These are phyloP conservation scores for Boechera retrofracta DNA, from an alignment of 345 rosid species.

Conservation along the genomic window DNA sequence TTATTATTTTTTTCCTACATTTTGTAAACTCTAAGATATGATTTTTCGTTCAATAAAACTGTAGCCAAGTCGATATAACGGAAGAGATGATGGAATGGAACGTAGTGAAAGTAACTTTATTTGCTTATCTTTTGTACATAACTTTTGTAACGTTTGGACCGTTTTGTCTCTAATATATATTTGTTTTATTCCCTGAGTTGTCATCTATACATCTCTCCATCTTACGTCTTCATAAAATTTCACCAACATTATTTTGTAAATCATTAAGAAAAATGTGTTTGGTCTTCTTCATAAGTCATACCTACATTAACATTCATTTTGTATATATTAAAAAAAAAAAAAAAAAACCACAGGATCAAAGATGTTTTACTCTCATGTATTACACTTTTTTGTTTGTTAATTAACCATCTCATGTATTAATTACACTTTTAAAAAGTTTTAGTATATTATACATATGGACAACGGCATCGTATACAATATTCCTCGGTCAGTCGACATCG, in stretches of 20 bases:
- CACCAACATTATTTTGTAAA: neutral
- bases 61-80: neutral
- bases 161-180: neutral
- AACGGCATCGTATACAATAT: conserved; percentile 7
- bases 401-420: too few species aligned
- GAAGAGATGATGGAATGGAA: neutral
- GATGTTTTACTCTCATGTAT: neutral
- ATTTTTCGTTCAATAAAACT: neutral
- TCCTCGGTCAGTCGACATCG: conserved; percentile 10
- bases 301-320: too few species aligned
- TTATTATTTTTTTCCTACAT: neutral
- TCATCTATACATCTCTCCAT: neutral
- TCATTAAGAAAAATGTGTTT: neutral
- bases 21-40: neutral
- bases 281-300: too few species aligned
- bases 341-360: neutral
- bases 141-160: neutral
- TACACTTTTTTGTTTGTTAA: too few species aligned
- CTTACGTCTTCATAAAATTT: neutral
- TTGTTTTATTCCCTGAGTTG: neutral
- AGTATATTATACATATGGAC: neutral
- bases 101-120: conserved; percentile 13
- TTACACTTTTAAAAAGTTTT: neutral
- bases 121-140: conserved; percentile 3
- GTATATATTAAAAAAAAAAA: too few species aligned